Base-by-base conservation (phyloP, 148 eudicot species). In the Rhododendron simsii region DNA sequence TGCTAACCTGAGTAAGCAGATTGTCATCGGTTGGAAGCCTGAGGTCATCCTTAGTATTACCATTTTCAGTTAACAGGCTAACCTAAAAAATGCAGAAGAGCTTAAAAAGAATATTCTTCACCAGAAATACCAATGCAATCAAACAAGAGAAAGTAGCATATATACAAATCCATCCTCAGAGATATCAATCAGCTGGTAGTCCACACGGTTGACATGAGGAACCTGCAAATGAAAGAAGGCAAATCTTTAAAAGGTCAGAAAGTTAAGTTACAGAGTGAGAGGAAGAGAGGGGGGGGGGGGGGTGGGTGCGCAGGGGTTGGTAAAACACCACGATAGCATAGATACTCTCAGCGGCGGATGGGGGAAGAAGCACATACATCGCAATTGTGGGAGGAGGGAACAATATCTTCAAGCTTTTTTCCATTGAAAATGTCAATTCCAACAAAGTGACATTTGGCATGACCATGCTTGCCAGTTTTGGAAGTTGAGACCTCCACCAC, bases 401-500 rank as follows among this genome's bases (percentile, higher is more conserved):
- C 74, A 67, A 67, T 94, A 90, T 94, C 95, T 55, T 94, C 98
- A 55, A 93, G 95, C 88, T 94, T 94, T 89, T 95, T 95, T 41
- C 89, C 93, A 87, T 86, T 95, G 92, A 95, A 95, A 87, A 95
- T 95, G 86, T 95, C 98, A 81, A 95, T 92, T 20, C 86, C 96
- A 75, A 95, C 95, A 84, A 92, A 92, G 91, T 91, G 95, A 86
- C 98, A 93, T 69, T 93, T 93, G n/a, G 95, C 96, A 79, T 95
- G 98, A 20, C 96, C 96, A 59, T 95, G 98, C 95, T 95, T 95
- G 80, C 96, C 98, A 80, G 98, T 92, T 88, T 95, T 95, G 84
- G 98, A 95, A 84, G 98, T 94, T 47, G 98, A 95, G 67, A 95
- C 96, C 87, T 95, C 98, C 80, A 94, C 98, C 82, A 95, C 98